A percentile compares a stretch with the other conserved stretches of the same genome.
phyloP scores from a whole-genome alignment of 345 rosid species.

The Cardamine resedifolia region DNA sequence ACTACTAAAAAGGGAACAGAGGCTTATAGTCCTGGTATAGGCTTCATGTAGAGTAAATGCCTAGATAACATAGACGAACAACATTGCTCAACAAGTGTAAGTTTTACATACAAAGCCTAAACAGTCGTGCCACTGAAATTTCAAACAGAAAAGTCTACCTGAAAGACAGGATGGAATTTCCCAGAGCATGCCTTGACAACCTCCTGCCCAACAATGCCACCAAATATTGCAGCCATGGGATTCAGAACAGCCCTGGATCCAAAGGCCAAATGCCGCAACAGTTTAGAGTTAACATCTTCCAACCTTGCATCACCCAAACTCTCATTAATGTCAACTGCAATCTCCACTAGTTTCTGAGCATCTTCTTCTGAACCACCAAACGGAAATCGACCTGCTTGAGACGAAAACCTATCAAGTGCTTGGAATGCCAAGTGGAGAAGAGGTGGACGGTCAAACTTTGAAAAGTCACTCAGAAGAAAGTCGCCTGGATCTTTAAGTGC shows the following conservation, averaged over 20 bases:
- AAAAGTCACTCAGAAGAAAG: constrained; percentile 69
- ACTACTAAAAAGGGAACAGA: neutral
- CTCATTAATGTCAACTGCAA: constrained; percentile 53
- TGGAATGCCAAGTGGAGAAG: constrained; percentile 67
- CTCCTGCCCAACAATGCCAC: constrained; percentile 91
- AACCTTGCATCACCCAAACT: constrained; percentile 58
- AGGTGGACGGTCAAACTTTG: constrained; percentile 75
- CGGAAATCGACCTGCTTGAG: constrained; percentile 56
- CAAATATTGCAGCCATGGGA: constrained; percentile 97
- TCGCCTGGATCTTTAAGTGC: constrained; percentile 68
- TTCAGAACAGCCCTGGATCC: constrained; percentile 90
- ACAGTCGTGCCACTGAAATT: constrained; percentile 7
- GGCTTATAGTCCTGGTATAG: neutral
- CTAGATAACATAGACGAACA: too few species aligned
- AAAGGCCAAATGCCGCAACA: constrained; percentile 69
- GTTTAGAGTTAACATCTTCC: constrained; percentile 63
- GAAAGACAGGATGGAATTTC: constrained; percentile 86
- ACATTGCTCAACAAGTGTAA: neutral
- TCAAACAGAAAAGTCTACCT: constrained; percentile 45
- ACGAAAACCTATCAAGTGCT: constrained; percentile 59
- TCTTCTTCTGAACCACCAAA: constrained; percentile 85
- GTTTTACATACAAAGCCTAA: constrained; percentile 2
- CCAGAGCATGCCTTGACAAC: constrained; percentile 95
- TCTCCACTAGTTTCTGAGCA: constrained; percentile 65
- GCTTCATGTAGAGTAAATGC: neutral